Percentiles rank a stretch among this genome's conserved stretches.
These are phyloP conservation scores for Gentiana macrophylla DNA, from an alignment of 257 asterid genomes.

Conservation along the genomic window DNA sequence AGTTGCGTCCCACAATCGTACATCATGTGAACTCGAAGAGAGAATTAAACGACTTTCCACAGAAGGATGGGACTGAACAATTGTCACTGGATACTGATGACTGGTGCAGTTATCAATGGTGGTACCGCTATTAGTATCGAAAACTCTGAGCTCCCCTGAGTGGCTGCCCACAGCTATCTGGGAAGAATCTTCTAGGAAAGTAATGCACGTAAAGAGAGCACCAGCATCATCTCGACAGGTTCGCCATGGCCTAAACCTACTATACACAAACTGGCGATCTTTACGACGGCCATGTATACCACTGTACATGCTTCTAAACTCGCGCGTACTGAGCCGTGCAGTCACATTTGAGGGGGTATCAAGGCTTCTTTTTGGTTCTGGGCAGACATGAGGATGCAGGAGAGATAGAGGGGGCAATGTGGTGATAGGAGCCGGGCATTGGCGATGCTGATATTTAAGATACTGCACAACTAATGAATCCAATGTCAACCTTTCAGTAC, in stretches of 20 bases:
- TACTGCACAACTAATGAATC: slow-evolving; percentile 91
- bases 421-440: slow-evolving; percentile 97
- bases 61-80: slow-evolving; percentile 51
- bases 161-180: slow-evolving; percentile 79
- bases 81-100: slow-evolving; percentile 79
- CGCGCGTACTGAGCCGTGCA: slow-evolving; percentile 80
- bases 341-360: slow-evolving; percentile 95
- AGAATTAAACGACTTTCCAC: slow-evolving; percentile 62
- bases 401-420: slow-evolving; percentile 97
- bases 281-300: slow-evolving; percentile 80
- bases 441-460: slow-evolving; percentile 96
- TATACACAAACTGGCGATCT: slow-evolving; percentile 88
- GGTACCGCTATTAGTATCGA: slow-evolving; percentile 65
- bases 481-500: slow-evolving; percentile 61
- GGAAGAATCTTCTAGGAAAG: slow-evolving; percentile 83
- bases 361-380: slow-evolving; percentile 82
- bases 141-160: slow-evolving; percentile 82
- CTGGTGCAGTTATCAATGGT: slow-evolving; percentile 68
- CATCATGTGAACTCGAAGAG: slow-evolving; percentile 80
- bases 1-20: slow-evolving; percentile 81
- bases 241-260: slow-evolving; percentile 97
- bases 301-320: slow-evolving; percentile 64
- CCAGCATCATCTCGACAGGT: slow-evolving; percentile 76
- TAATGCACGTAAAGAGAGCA: slow-evolving; percentile 61
- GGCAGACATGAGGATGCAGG: slow-evolving; percentile 92